Evolutionary conservation across 352 stramenopile genomes (phyloP).

Genomic region (Phytopythium litorale): DNA sequence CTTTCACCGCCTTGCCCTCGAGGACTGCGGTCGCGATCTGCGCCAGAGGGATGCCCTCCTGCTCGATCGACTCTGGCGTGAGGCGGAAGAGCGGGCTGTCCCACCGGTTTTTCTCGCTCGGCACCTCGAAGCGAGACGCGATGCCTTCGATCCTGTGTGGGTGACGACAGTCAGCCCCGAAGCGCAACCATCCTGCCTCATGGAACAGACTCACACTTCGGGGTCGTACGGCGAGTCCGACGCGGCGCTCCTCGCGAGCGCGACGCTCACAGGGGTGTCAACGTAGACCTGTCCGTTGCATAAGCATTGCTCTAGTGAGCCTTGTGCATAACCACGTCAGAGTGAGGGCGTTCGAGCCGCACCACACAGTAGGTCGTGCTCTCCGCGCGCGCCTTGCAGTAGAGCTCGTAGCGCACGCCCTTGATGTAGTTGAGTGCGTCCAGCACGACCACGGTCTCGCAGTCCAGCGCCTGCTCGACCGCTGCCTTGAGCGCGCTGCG

Average conservation of each 20-base stretch:
- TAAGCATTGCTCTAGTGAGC: background rate
- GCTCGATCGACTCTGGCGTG: constrained; percentile 37
- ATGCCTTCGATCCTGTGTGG: constrained; percentile 77
- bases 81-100: constrained; percentile 87
- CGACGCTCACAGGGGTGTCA: constrained; percentile 57
- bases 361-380: constrained; percentile 90
- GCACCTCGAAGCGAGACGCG: constrained; percentile 86
- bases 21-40: constrained; percentile 52
- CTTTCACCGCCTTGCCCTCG: constrained; percentile 64
- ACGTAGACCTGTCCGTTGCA: constrained; percentile 47
- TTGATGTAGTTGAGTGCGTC: constrained; percentile 96
- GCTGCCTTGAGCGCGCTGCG: constrained; percentile 61
- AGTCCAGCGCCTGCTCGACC: constrained; percentile 57
- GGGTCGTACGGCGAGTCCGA: constrained; percentile 35
- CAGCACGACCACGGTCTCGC: constrained; percentile 84
- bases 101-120: constrained; percentile 92
- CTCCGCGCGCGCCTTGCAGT: constrained; percentile 91
- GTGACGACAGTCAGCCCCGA: background rate
- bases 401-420: constrained; percentile 93
- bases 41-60: constrained; percentile 34
- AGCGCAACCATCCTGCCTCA: no score
- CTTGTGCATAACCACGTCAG: background rate
- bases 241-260: constrained; percentile 49
- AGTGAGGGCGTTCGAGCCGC: constrained; percentile 1
- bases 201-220: constrained; percentile 23